phyloP scores from a whole-genome alignment of 129 eudicot species.

The Deinandra increscens region DNA sequence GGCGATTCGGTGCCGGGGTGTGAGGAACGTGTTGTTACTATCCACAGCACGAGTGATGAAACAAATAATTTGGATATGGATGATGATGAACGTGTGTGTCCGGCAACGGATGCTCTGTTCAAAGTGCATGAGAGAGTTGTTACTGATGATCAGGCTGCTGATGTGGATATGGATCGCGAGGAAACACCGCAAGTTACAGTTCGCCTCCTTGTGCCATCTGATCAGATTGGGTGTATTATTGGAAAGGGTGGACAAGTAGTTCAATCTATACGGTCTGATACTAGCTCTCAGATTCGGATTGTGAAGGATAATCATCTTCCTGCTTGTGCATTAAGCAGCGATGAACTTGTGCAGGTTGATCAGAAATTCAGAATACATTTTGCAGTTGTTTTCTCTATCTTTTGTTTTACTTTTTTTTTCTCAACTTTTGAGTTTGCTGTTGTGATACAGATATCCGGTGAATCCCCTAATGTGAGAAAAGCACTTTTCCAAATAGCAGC shows the following conservation, averaged over 20 bases:
- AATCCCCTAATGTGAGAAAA: slow-evolving; percentile 72
- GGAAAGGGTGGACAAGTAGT: slow-evolving; percentile 98
- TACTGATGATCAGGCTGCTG: slow-evolving; percentile 59
- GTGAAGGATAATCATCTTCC: slow-evolving; percentile 87
- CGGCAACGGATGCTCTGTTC: slow-evolving; percentile 94
- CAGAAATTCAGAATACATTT: neutral
- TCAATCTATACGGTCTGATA: slow-evolving; percentile 76
- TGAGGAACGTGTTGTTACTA: slow-evolving; percentile 84
- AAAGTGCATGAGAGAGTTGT: slow-evolving; percentile 84
- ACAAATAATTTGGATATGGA: slow-evolving; percentile 68
- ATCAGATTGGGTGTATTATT: slow-evolving; percentile 94
- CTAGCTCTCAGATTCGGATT: slow-evolving; percentile 88
- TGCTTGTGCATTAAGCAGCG: slow-evolving; percentile 81
- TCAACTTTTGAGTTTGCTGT: neutral
- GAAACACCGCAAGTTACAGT: slow-evolving; percentile 59
- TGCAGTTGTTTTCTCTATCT: neutral
- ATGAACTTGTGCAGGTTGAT: slow-evolving; percentile 93
- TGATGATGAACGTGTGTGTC: slow-evolving; percentile 70
- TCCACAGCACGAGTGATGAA: slow-evolving; percentile 83
- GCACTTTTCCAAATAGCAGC: slow-evolving; percentile 78
- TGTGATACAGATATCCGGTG: slow-evolving; percentile 72
- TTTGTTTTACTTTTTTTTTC: neutral
- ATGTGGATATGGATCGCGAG: slow-evolving; percentile 58
- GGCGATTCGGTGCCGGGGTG: slow-evolving; percentile 84
- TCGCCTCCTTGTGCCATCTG: slow-evolving; percentile 80